Conservation (phyloP, 768 basidiomycete genomes). For the Cystoderma amianthinum region DNA sequence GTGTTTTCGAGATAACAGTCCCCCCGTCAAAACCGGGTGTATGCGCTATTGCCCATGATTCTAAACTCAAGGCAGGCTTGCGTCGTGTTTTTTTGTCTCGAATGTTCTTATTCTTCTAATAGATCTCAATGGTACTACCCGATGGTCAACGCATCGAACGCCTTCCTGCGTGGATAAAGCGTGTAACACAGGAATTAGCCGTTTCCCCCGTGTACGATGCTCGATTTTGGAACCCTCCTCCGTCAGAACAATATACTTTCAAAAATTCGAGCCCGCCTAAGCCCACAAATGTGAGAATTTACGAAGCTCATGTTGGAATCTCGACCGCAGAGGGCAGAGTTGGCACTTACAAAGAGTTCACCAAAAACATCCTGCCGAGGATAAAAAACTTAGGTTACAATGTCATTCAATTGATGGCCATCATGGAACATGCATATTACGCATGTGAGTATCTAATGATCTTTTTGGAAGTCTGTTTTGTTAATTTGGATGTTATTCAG, state of each 20-base stretch:
- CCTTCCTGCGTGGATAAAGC: slow-evolving; percentile 88
- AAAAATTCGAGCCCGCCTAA: slow-evolving; percentile 70
- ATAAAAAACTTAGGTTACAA: slow-evolving; percentile 95
- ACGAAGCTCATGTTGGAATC: slow-evolving; percentile 98
- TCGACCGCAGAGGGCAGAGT: slow-evolving; percentile 84
- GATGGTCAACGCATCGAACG: slow-evolving; percentile 81
- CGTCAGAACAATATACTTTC: slow-evolving; percentile 66
- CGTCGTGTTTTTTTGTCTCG: not conserved
- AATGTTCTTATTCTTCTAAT: slow-evolving; percentile 1
- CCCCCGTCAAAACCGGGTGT: slow-evolving; percentile 60
- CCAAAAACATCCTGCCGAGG: slow-evolving; percentile 71
- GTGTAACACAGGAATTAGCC: slow-evolving; percentile 89
- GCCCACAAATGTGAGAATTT: slow-evolving; percentile 69
- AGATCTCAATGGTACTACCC: slow-evolving; percentile 92
- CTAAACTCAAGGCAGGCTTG: slow-evolving; percentile 78
- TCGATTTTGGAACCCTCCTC: slow-evolving; percentile 96
- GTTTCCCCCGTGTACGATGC: slow-evolving; percentile 93
- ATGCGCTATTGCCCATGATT: slow-evolving; percentile 88
- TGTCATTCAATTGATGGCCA: slow-evolving; percentile 95
- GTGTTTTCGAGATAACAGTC: slow-evolving; percentile 83
- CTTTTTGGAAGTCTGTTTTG: slow-evolving; percentile 1
- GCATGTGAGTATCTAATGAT: slow-evolving; percentile 64
- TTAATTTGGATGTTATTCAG: slow-evolving; percentile 29
- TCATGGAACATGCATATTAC: slow-evolving; percentile 98
- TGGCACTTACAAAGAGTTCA: slow-evolving; percentile 96